Base-by-base conservation (phyloP, 2,329 filamentous ascomycete species). In the Sporothrix variecibatus region DNA sequence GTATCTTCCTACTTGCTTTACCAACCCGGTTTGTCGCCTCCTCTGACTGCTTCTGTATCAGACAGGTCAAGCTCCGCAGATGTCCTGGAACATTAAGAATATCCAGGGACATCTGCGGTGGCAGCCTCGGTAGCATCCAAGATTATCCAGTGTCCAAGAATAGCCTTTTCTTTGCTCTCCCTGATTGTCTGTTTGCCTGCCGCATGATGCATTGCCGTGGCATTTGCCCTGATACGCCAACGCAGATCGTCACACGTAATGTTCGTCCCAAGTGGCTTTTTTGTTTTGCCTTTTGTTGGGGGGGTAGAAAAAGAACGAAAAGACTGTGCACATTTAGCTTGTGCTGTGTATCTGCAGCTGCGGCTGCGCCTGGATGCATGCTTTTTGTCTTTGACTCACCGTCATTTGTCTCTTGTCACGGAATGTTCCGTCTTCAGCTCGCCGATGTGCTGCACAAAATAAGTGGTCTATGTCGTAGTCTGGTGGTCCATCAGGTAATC, bases 211-310 rank as follows among this genome's bases (percentile, higher is more conserved):
- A 43, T 26, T 43, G 23, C n/a, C 11, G 12, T 46, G 38, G 62
- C n/a, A n/a, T 46, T 65, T 65, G 38, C n/a, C 62, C 38, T 65
- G 38, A 65, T 65, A 38, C 62, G 38, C 38, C 43, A 26, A 65
- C n/a, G 56, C 56, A 34, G 12, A 60, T 60, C 28, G 28, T 34
- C 56, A 60, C 26, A 28, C 38, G n/a, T 15, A 65, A 28, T 65
- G 38, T 38, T 65, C 62, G 62, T 46, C 62, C 62, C n/a, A 65
- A 65, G 38, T 43, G n/a, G 12, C 38, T 49, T 5, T 49, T 20
- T 26, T n/a, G 56, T 12, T 11, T 11, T 20, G 31, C 9, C 20
- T 62, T 40, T n/a, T n/a, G 0, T 3, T 62, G 17, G 17, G n/a
- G 60, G 9, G 60, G 12, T 3, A 8, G 1, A 26, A 43, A 43